Conservation (phyloP, 2,329 filamentous ascomycete species). For the Exophiala phaeomuriformis region DNA sequence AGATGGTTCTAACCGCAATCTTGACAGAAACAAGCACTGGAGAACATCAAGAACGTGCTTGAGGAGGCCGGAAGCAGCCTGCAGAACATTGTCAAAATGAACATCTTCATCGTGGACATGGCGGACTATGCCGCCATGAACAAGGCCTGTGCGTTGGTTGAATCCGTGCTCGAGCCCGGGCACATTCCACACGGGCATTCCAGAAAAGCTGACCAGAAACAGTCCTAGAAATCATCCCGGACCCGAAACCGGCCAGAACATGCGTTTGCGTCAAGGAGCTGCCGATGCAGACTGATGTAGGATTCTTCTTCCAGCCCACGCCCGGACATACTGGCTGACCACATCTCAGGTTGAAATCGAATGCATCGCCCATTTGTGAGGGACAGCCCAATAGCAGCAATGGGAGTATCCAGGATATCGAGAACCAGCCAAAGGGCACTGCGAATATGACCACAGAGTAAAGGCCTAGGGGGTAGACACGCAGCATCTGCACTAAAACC, state of each 20-base stretch:
- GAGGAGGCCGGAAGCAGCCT: conserved; percentile 54
- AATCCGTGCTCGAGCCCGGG: neutral
- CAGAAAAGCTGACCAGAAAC: conserved; percentile 2
- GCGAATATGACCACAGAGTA: conserved; percentile 8
- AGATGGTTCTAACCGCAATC: too few species aligned
- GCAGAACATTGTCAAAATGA: conserved; percentile 53
- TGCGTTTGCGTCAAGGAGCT: conserved; percentile 27
- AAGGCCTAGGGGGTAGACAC: neutral
- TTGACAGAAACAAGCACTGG: conserved; percentile 15
- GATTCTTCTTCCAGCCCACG: neutral
- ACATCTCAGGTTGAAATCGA: conserved; percentile 26
- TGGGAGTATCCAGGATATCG: neutral
- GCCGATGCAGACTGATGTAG: conserved; percentile 26
- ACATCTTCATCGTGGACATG: conserved; percentile 60
- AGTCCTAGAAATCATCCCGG: conserved; percentile 23
- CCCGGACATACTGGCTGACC: neutral
- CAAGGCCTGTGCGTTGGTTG: conserved; percentile 52
- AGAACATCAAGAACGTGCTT: conserved; percentile 54
- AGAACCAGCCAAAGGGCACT: neutral
- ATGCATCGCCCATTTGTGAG: conserved; percentile 26
- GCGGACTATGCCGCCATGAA: conserved; percentile 70
- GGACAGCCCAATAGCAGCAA: conserved; percentile 3
- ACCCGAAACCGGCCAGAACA: conserved; percentile 26
- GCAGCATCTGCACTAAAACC: conserved; percentile 5
- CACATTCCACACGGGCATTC: conserved; percentile 9